Conservation (phyloP, 2,329 filamentous ascomycete genomes). For the Fusarium falciforme region DNA sequence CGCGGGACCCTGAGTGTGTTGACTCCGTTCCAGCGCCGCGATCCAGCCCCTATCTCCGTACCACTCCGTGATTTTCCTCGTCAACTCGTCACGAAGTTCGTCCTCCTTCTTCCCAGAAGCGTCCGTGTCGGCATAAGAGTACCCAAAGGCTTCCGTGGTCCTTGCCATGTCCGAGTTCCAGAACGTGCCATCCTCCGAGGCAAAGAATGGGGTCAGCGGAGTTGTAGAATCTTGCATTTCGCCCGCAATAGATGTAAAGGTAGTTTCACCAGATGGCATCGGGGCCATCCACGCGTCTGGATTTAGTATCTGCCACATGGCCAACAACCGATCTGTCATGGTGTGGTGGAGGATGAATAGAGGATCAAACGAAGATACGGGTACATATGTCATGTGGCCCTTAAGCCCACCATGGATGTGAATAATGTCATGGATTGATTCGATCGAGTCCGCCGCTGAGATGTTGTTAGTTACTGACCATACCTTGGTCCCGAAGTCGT, state of each 20-base stretch:
- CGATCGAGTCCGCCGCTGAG: constrained; percentile 70
- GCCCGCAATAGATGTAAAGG: constrained; percentile 69
- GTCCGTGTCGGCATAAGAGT: constrained; percentile 76
- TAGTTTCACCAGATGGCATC: constrained; percentile 64
- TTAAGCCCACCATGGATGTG: constrained; percentile 68
- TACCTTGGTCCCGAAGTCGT: constrained; percentile 76
- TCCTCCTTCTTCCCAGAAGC: constrained; percentile 36
- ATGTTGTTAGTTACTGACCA: constrained; percentile 63
- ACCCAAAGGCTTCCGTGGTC: constrained; percentile 72
- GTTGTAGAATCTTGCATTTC: constrained; percentile 66
- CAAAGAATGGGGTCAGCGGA: constrained; percentile 75
- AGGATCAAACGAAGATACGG: constrained; percentile 82
- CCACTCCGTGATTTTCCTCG: constrained; percentile 64
- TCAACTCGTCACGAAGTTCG: constrained; percentile 48
- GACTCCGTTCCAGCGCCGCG: constrained; percentile 28
- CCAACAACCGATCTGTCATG: constrained; percentile 80
- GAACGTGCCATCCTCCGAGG: constrained; percentile 66
- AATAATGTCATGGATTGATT: constrained; percentile 72
- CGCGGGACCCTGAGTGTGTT: background rate
- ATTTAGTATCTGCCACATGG: constrained; percentile 82
- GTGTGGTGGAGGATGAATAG: constrained; percentile 82
- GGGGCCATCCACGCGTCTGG: constrained; percentile 74
- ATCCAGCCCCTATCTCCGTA: constrained; percentile 50
- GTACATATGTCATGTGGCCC: constrained; percentile 77
- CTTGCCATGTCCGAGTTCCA: constrained; percentile 75